Percentiles rank a stretch among this genome's conserved stretches.
Evolutionary conservation across 352 stramenopile genomes (phyloP).

Genomic region (Phytophthora palmivora): DNA sequence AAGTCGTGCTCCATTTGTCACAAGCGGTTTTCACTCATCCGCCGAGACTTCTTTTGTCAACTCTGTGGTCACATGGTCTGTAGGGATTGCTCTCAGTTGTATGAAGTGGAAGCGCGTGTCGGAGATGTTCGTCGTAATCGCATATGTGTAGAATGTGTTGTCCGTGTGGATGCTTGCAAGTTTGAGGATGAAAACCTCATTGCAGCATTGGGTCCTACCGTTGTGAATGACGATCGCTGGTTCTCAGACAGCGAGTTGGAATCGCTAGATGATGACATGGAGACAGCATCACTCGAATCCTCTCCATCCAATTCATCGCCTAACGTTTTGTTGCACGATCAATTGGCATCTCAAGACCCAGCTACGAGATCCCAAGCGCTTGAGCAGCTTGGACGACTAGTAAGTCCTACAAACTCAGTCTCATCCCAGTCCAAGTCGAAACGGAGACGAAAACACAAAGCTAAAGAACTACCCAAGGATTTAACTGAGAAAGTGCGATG

Average conservation of each 20-base stretch:
- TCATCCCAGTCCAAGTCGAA: slow-evolving; percentile 6
- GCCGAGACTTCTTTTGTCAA: slow-evolving; percentile 57
- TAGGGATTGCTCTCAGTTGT: slow-evolving; percentile 49
- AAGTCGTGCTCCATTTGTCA: slow-evolving; percentile 43
- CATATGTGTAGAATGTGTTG: slow-evolving; percentile 54
- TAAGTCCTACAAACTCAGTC: slow-evolving; percentile 21
- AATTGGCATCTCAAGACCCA: slow-evolving; percentile 46
- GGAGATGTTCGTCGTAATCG: slow-evolving; percentile 51
- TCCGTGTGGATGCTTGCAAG: slow-evolving; percentile 54
- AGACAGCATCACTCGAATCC: slow-evolving; percentile 23
- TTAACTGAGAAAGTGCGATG: slow-evolving; percentile 40
- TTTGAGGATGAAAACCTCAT: slow-evolving; percentile 62
- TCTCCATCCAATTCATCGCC: not conserved
- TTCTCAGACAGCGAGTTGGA: slow-evolving; percentile 37
- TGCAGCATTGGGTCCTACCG: slow-evolving; percentile 44
- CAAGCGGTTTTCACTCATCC: slow-evolving; percentile 51
- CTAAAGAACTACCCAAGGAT: slow-evolving; percentile 10
- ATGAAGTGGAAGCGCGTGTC: slow-evolving; percentile 56
- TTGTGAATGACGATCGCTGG: slow-evolving; percentile 44
- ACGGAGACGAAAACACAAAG: slow-evolving; percentile 19
- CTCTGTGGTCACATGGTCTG: slow-evolving; percentile 57
- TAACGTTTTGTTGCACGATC: slow-evolving; percentile 17
- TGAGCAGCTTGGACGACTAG: slow-evolving; percentile 42
- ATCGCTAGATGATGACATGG: slow-evolving; percentile 26
- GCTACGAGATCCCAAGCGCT: slow-evolving; percentile 41